phyloP scores from a whole-genome alignment of 163 green algal genomes.

The Chloromonas sp. region DNA sequence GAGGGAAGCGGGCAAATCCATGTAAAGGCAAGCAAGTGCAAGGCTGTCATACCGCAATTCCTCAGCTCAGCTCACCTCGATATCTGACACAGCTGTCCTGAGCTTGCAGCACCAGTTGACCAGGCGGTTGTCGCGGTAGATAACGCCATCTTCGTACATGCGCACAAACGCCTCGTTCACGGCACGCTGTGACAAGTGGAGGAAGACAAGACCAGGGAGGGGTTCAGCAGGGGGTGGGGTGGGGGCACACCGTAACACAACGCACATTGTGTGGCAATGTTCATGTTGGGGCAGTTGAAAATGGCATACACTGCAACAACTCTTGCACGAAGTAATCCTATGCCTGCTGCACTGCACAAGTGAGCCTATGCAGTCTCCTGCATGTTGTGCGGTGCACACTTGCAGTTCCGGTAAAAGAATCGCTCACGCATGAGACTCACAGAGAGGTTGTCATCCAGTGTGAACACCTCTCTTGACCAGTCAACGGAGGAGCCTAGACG shows the following conservation, averaged over 20 bases:
- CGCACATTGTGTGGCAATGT: neutral
- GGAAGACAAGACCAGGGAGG: neutral
- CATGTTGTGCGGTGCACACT: too few relatives aligned
- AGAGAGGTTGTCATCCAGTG: conserved; percentile 88
- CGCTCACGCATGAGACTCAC: conserved; percentile 14
- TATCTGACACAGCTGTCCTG: conserved; percentile 92
- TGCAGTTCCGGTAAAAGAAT: too few relatives aligned
- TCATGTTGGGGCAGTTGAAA: neutral
- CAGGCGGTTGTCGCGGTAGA: conserved; percentile 96
- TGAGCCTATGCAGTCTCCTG: too few relatives aligned
- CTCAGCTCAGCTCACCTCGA: conserved; percentile 64
- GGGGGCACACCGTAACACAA: neutral
- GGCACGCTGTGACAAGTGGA: conserved; percentile 24
- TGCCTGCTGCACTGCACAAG: too few relatives aligned
- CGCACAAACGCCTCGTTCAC: conserved; percentile 94
- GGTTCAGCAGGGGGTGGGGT: neutral
- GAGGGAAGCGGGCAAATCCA: too few relatives aligned
- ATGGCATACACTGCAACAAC: too few relatives aligned
- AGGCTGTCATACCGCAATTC: too few relatives aligned
- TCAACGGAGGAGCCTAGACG: conserved; percentile 85
- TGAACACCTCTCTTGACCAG: conserved; percentile 88
- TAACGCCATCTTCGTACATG: conserved; percentile 77
- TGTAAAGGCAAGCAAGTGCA: too few relatives aligned
- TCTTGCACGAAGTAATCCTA: too few relatives aligned
- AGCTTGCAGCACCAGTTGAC: conserved; percentile 96